Percentiles rank a stretch among this genome's conserved stretches.
Conservation (phyloP, 2,329 filamentous ascomycete genomes). For the Elsinoe perseae region DNA sequence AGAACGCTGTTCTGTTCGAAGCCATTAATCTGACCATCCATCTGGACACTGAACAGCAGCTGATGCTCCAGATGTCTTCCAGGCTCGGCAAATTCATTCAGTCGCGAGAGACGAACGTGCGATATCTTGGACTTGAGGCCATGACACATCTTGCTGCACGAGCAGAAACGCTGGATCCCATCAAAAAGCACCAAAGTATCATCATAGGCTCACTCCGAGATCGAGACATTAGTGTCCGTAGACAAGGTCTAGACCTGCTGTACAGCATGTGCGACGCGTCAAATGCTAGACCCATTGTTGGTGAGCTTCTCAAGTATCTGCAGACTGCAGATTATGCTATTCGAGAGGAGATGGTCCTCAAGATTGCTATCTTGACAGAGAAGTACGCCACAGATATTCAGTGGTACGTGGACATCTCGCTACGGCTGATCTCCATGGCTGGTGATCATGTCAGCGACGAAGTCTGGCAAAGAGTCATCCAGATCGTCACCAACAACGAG, state of each 20-base stretch:
- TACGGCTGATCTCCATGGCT: constrained; percentile 89
- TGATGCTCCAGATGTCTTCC: constrained; percentile 94
- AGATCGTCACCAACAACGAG: constrained; percentile 98
- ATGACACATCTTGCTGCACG: constrained; percentile 97
- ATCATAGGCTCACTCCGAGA: constrained; percentile 92
- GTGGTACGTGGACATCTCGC: constrained; percentile 98
- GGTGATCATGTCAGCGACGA: constrained; percentile 98
- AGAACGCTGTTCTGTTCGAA: constrained; percentile 96
- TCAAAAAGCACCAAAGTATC: constrained; percentile 95
- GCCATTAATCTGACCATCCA: constrained; percentile 98
- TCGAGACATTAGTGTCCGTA: constrained; percentile 89
- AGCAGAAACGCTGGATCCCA: constrained; percentile 88
- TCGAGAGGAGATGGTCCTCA: constrained; percentile 97
- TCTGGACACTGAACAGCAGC: constrained; percentile 82
- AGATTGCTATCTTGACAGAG: constrained; percentile 95
- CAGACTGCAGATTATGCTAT: constrained; percentile 97
- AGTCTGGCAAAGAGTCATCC: constrained; percentile 97
- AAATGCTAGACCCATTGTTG: constrained; percentile 90
- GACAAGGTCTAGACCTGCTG: constrained; percentile 88
- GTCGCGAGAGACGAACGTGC: constrained; percentile 92
- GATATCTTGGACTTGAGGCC: constrained; percentile 89
- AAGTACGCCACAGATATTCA: constrained; percentile 98
- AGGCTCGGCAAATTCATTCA: constrained; percentile 92
- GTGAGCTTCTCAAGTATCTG: constrained; percentile 86
- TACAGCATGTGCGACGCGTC: constrained; percentile 99